Evolutionary conservation across 805 yeast species (phyloP).

Genomic region (Yamadazyma olivae): DNA sequence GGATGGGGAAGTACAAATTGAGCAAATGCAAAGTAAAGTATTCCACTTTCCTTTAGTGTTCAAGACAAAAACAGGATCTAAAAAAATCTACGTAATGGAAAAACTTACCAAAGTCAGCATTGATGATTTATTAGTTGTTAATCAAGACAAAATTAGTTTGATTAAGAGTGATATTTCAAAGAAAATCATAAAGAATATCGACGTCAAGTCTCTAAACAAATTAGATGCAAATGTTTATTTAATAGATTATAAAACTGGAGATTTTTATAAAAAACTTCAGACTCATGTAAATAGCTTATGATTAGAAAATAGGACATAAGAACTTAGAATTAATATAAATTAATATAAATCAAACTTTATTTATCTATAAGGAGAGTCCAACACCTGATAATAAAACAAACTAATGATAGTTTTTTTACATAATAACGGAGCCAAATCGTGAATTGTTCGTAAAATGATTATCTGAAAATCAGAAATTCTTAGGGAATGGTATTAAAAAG

Average conservation of each 20-base stretch:
- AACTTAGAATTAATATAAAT: too few relatives aligned
- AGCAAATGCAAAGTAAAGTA: slow-evolving; percentile 54
- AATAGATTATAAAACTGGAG: slow-evolving; percentile 10
- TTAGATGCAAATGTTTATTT: slow-evolving; percentile 11
- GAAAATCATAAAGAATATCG: slow-evolving; percentile 10
- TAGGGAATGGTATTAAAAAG: too few relatives aligned
- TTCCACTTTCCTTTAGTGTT: slow-evolving; percentile 60
- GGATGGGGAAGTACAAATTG: slow-evolving; percentile 17
- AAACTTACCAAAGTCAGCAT: slow-evolving; percentile 7
- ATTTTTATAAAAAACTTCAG: slow-evolving; percentile 7
- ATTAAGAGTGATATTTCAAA: slow-evolving; percentile 11
- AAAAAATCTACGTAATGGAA: slow-evolving; percentile 8
- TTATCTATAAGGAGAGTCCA: not conserved
- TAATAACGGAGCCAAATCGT: too few relatives aligned
- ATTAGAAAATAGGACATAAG: not conserved
- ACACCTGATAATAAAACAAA: not conserved
- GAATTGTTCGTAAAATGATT: too few relatives aligned
- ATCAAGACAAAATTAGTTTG: slow-evolving; percentile 9
- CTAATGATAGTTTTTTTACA: too few relatives aligned
- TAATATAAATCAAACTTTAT: too few relatives aligned
- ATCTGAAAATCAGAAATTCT: too few relatives aligned
- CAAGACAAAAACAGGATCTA: slow-evolving; percentile 20
- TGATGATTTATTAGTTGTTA: slow-evolving; percentile 9
- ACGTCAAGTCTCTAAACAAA: slow-evolving; percentile 4
- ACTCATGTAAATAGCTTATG: slow-evolving; percentile 7